A percentile compares a stretch with the other conserved stretches of the same genome.
phyloP scores from a whole-genome alignment of 345 rosid genomes.

The Rhizophora apiculata region DNA sequence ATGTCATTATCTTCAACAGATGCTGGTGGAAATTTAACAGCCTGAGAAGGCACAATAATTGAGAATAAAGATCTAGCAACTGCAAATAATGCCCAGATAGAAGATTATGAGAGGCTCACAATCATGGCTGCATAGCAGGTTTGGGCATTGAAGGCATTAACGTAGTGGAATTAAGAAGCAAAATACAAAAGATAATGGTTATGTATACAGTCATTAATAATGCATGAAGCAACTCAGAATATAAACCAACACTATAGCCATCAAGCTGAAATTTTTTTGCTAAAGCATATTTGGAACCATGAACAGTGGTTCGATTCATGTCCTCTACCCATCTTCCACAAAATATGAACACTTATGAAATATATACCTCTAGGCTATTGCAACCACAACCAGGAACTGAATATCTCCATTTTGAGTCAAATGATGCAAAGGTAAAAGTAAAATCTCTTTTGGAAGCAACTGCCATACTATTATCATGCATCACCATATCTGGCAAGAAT shows the following conservation, averaged over 20 bases:
- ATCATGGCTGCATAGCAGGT: background rate
- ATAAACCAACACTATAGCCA: too few species aligned
- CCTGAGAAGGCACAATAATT: background rate
- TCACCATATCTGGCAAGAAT: too few species aligned
- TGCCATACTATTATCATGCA: too few species aligned
- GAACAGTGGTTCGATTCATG: too few species aligned
- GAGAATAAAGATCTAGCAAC: constrained; percentile 3
- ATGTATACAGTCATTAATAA: background rate
- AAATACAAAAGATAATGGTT: background rate
- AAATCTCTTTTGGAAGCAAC: too few species aligned
- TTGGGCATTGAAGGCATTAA: background rate
- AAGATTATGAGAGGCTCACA: background rate
- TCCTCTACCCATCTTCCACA: too few species aligned
- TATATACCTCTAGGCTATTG: too few species aligned
- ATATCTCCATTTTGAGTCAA: background rate
- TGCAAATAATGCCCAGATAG: background rate
- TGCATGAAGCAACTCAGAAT: background rate
- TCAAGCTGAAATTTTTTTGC: too few species aligned
- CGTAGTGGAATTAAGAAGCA: background rate
- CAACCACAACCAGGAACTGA: too few species aligned
- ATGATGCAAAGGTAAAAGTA: background rate
- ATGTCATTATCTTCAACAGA: background rate
- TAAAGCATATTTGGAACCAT: too few species aligned
- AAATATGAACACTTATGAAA: too few species aligned
- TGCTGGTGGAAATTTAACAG: background rate